Evolutionary conservation across 2,329 filamentous ascomycete species (phyloP), one percentile per base, ranked within the genome.

Genomic region (Aspergillus bombycis): DNA sequence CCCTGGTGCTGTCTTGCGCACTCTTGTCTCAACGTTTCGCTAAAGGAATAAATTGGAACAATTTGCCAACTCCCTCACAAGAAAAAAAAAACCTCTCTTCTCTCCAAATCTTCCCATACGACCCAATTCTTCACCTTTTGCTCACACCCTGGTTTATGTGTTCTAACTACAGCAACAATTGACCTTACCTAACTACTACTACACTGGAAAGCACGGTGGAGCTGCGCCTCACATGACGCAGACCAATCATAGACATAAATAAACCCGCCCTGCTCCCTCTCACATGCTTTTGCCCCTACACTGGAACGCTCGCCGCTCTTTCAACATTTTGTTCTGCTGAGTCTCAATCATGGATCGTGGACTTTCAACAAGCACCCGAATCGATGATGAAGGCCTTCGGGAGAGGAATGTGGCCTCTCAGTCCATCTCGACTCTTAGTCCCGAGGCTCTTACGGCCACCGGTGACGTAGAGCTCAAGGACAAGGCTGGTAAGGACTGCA

Each of bases 401-500:
- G 81, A 85, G 73, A 78, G 84, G 69, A 78, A 75, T 71, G 72
- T 76, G 41, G 74, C 75, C 59, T 67, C 73, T 59, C 75, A 76
- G 62, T 64, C 73, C 55, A 71, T 79, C 64, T 82, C 83, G 63
- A 80, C 81, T 68, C 76, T 80, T 61, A 83, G 84, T 36, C 72
- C 82, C 62, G 78, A 83, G 67, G 80, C 83, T 64, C 69, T 78
- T 19, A 68, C 68, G 54, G 69, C 71, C 61, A 66, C 70, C 16
- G 75, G 70, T 53, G 74, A 75, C 60, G 55, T 68, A 63, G 82
- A 84, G 70, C 79, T 82, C 59, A 79, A 78, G 60, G 77, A 80
- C 68, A 82, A 83, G 66, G 72, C 80, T 67, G 81, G 83, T 50
- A 84, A 85, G 65, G 80, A 85, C 65, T 89, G 88, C 76, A 94